A percentile compares a stretch with the other conserved stretches of the same genome.
Conservation (phyloP, 163 green algal genomes). For the Volvox carteri region DNA sequence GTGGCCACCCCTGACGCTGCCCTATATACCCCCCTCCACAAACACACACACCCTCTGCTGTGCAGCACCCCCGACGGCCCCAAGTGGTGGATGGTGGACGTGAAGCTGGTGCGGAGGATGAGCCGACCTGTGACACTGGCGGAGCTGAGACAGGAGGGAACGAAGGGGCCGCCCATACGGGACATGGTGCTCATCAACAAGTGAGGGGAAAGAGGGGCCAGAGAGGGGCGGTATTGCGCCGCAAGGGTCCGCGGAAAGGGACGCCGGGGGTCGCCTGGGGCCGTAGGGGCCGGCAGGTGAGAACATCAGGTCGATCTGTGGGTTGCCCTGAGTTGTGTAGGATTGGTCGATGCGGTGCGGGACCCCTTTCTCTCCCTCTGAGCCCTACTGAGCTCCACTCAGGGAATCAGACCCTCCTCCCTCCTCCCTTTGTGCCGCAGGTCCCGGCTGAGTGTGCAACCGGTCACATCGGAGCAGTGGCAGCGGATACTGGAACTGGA, state of each 20-base stretch:
- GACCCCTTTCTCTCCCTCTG: too few species aligned
- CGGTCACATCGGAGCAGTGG: slow-evolving; percentile 35
- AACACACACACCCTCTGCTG: too few species aligned
- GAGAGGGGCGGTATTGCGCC: too few species aligned
- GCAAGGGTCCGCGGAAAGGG: not conserved
- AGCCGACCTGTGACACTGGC: slow-evolving; percentile 34
- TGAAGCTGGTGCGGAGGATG: slow-evolving; percentile 64
- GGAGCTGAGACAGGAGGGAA: slow-evolving; percentile 41
- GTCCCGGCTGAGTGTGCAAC: slow-evolving; percentile 48
- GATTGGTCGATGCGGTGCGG: too few species aligned
- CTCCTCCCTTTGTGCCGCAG: too few species aligned
- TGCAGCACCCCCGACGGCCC: slow-evolving; percentile 49
- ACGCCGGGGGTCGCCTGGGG: not conserved
- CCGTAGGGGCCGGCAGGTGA: too few species aligned
- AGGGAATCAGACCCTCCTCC: too few species aligned
- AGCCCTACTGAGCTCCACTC: too few species aligned
- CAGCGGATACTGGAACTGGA: slow-evolving; percentile 22
- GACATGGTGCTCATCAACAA: slow-evolving; percentile 53
- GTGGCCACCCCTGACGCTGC: not conserved
- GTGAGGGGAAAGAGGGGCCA: slow-evolving; percentile 5
- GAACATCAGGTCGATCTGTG: too few species aligned
- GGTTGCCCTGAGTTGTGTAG: too few species aligned
- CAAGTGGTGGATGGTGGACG: slow-evolving; percentile 65
- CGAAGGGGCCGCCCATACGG: not conserved
- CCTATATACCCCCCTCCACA: not conserved